phyloP scores from a whole-genome alignment of 2,329 filamentous ascomycete species.

The Microsporum audouinii region DNA sequence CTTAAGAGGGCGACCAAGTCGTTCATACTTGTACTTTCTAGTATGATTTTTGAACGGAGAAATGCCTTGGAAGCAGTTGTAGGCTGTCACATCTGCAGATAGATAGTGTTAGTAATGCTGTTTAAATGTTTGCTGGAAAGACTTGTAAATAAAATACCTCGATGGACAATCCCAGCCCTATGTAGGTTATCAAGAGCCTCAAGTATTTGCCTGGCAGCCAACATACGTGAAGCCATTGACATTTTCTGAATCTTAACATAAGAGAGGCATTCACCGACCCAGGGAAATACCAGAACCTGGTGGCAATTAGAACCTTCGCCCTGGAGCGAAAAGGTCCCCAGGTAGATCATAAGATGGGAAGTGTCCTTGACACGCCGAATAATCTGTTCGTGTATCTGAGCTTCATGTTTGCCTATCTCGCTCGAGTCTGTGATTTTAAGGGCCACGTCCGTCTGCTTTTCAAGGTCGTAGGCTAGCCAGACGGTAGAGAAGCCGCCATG shows the following conservation, averaged over 20 bases:
- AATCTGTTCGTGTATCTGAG: conserved; percentile 8
- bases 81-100: conserved; percentile 6
- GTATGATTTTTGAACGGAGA: conserved; percentile 8
- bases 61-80: conserved; percentile 10
- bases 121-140: neutral
- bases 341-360: conserved; percentile 8
- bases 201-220: neutral
- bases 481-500: conserved; percentile 9
- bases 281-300: conserved; percentile 7
- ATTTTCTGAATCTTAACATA: neutral
- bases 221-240: neutral
- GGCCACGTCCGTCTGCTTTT: conserved; percentile 7
- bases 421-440: conserved; percentile 6
- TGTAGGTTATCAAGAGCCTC: neutral
- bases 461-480: conserved; percentile 9
- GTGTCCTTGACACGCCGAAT: conserved; percentile 5
- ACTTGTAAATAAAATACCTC: neutral
- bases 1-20: conserved; percentile 10
- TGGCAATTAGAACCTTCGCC: neutral
- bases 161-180: neutral
- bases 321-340: conserved; percentile 3
- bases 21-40: conserved; percentile 9
- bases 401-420: conserved; percentile 4
- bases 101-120: neutral
- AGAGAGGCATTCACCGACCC: conserved; percentile 1